Base-by-base conservation (phyloP, 257 asterid species). In the Orobanche coerulescens region DNA sequence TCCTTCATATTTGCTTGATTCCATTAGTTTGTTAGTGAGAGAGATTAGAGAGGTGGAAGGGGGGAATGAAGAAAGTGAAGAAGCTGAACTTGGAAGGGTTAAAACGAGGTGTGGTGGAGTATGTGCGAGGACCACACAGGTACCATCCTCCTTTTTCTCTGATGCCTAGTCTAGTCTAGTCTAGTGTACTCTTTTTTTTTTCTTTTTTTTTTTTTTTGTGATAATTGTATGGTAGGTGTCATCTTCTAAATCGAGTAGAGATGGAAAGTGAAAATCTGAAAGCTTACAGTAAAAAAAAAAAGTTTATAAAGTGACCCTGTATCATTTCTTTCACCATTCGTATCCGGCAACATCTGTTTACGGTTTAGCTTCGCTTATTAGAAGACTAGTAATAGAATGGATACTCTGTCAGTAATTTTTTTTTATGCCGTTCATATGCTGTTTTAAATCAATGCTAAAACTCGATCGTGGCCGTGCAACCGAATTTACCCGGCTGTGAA, bases 91-190 rank as follows among this genome's bases (percentile, higher is more conserved):
- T 67, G 70, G 81, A 60, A 70, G 36, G 76, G 72, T 60, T 73
- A 64, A 68, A 78, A 62, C 75, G 74, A 68, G 73, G 73, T 52
- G 58, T 13, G 47, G 18, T 66, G 61, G 40, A 66, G 76, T 75
- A 66, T 71, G 61, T 51, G 79, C 66, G 78, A 81, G 94, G 92
- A 82, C 94, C 94, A 85, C 89, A 66, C 87, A 65, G n/a, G 80
- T 70, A 78, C 81, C 90, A 82, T 77, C 48, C 57, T 79, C 57
- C 58, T n/a, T n/a, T 73, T 68, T 37, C 68, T 67, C 61, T 57
- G 65, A 73, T 73, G 76, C 68, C 74, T 71, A 72, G 69, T 57
- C 69, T 68, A 76, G 34, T 30, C 44, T 42, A 47, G 8, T n/a
- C n/a, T 76, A 61, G 66, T 73, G 75, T 75, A 79, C 76, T 49